A percentile compares a stretch with the other conserved stretches of the same genome.
Evolutionary conservation across 179 eudicot species (phyloP).

Genomic region (Silene noctiflora): DNA sequence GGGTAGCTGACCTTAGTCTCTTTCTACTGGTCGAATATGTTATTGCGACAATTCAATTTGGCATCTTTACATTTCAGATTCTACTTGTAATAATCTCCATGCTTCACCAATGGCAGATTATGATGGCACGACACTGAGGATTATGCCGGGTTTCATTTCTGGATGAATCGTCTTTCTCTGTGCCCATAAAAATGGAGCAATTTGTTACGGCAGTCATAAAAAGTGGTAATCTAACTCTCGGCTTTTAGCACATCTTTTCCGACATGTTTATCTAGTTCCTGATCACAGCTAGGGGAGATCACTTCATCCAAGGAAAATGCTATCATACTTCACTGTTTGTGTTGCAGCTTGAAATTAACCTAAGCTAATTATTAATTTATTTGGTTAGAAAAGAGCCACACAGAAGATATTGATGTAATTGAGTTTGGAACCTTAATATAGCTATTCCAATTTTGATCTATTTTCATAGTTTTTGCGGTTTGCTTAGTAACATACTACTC

Average conservation of each 20-base stretch:
- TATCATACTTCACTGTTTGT: neutral
- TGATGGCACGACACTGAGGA: conserved; percentile 11
- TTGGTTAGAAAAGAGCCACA: too few relatives aligned
- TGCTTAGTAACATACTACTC: neutral
- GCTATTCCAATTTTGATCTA: neutral
- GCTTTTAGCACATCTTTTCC: neutral
- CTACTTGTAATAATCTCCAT: neutral
- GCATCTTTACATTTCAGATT: neutral
- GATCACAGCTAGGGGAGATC: neutral
- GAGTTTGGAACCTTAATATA: too few relatives aligned
- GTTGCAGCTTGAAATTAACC: neutral
- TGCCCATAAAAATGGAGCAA: neutral
- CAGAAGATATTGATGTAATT: too few relatives aligned
- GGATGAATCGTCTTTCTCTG: neutral
- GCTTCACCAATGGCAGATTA: conserved; percentile 2
- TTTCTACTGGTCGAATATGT: neutral
- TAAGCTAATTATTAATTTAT: neutral
- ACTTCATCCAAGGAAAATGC: too few relatives aligned
- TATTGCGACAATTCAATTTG: neutral
- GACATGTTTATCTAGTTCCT: neutral
- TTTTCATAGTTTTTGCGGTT: neutral
- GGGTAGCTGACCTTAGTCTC: neutral
- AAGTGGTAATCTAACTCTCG: neutral
- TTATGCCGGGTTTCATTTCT: neutral
- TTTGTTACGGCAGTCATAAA: neutral